phyloP scores from a whole-genome alignment of 1,139 yeast species.

The Candida labiduridarum region DNA sequence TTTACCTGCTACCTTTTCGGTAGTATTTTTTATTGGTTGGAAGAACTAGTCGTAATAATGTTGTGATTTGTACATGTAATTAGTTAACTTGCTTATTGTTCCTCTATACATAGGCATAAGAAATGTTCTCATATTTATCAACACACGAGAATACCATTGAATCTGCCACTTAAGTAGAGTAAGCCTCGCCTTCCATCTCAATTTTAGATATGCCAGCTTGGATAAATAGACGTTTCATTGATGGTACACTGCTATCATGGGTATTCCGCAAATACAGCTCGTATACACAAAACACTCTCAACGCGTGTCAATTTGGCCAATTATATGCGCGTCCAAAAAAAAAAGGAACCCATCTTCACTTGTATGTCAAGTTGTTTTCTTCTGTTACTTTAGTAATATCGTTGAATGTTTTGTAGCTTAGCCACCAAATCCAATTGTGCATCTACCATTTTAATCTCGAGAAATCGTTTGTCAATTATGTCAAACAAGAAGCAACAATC shows the following conservation, averaged over 20 bases:
- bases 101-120: too few relatives aligned
- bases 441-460: not conserved
- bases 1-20: conserved; percentile 67
- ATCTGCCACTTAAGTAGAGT: too few relatives aligned
- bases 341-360: not conserved
- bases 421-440: not conserved
- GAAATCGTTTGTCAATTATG: not conserved
- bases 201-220: too few relatives aligned
- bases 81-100: too few relatives aligned
- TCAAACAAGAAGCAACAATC: conserved; percentile 30
- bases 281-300: not conserved
- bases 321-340: not conserved
- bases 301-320: not conserved
- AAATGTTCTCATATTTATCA: too few relatives aligned
- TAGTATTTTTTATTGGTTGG: conserved; percentile 89
- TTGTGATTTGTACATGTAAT: not conserved
- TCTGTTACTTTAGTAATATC: not conserved
- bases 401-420: not conserved
- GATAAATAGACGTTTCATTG: too few relatives aligned
- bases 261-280: too few relatives aligned
- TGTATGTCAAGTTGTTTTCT: not conserved
- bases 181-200: too few relatives aligned
- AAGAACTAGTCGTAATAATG: conserved; percentile 41
- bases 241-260: too few relatives aligned
- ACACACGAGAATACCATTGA: too few relatives aligned